phyloP scores from a whole-genome alignment of 805 yeast genomes.

The Huiozyma naganishii region DNA sequence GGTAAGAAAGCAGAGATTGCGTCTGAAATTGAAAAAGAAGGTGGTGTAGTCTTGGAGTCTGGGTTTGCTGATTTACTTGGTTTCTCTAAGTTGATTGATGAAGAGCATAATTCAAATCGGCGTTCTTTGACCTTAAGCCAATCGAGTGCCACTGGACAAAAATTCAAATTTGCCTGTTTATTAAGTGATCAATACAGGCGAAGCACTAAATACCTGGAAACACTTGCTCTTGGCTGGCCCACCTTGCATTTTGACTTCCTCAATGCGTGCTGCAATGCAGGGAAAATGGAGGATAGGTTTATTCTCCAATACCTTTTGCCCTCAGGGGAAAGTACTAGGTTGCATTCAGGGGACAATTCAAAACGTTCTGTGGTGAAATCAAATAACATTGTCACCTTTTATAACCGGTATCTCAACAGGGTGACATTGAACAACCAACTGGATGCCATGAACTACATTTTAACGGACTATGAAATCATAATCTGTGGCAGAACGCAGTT shows the following conservation, averaged over 20 bases:
- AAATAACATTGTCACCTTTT: constrained; percentile 36
- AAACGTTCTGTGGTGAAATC: constrained; percentile 33
- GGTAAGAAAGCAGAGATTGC: constrained; percentile 22
- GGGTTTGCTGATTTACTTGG: constrained; percentile 27
- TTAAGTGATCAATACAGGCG: constrained; percentile 49
- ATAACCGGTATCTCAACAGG: constrained; percentile 28
- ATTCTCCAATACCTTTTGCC: constrained; percentile 56
- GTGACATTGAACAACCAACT: constrained; percentile 32
- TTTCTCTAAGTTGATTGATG: not conserved
- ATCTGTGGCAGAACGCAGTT: constrained; percentile 25
- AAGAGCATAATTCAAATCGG: not conserved
- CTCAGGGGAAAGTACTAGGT: constrained; percentile 51
- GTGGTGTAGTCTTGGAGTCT: constrained; percentile 32
- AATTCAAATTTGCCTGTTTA: constrained; percentile 50
- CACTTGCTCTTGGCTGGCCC: constrained; percentile 81
- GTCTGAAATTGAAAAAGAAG: constrained; percentile 32
- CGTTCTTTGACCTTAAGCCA: constrained; percentile 7
- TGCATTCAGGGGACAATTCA: constrained; percentile 15
- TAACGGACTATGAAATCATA: constrained; percentile 29
- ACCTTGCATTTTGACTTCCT: constrained; percentile 51
- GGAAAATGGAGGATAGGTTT: constrained; percentile 5
- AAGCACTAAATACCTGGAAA: constrained; percentile 67
- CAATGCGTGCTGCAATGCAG: constrained; percentile 33
- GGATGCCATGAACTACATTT: constrained; percentile 4
- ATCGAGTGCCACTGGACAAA: constrained; percentile 1